Conservation (phyloP, 441 rosid species). For the Eutrema salsugineum region DNA sequence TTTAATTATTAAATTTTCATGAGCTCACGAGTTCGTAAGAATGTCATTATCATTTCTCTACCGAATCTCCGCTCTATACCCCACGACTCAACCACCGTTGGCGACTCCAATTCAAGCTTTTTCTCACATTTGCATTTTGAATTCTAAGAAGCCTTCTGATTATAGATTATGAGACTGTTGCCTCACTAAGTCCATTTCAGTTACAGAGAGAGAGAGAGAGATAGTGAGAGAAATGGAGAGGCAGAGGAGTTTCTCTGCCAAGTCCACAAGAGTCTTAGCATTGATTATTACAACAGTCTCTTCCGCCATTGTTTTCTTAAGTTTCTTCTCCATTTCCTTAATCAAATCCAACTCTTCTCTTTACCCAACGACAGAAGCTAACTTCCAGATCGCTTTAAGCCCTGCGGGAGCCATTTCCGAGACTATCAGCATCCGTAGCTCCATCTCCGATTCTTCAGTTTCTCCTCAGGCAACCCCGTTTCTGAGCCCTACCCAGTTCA, state of each 20-base stretch:
- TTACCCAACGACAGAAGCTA: constrained; percentile 31
- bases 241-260: constrained; percentile 68
- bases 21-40: constrained; percentile 20
- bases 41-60: constrained; percentile 16
- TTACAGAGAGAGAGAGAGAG: background rate
- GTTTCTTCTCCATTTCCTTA: constrained; percentile 51
- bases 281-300: constrained; percentile 48
- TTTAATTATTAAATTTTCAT: constrained; percentile 24
- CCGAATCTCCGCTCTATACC: constrained; percentile 15
- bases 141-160: background rate
- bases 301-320: constrained; percentile 51
- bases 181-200: background rate
- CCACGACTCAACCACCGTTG: constrained; percentile 13
- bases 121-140: background rate
- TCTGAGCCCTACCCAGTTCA: constrained; percentile 37
- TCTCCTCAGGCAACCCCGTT: constrained; percentile 24
- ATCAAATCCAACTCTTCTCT: constrained; percentile 48
- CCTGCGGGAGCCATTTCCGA: constrained; percentile 29
- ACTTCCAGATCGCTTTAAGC: constrained; percentile 37
- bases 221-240: constrained; percentile 52
- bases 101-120: background rate
- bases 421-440: background rate
- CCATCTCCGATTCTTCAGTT: constrained; percentile 31
- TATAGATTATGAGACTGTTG: background rate
- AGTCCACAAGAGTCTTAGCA: constrained; percentile 51